These are phyloP conservation scores for Jimgerdemannia lactiflua DNA, from an alignment of 192 early-diverging fungal genomes.

Conservation along the genomic window DNA sequence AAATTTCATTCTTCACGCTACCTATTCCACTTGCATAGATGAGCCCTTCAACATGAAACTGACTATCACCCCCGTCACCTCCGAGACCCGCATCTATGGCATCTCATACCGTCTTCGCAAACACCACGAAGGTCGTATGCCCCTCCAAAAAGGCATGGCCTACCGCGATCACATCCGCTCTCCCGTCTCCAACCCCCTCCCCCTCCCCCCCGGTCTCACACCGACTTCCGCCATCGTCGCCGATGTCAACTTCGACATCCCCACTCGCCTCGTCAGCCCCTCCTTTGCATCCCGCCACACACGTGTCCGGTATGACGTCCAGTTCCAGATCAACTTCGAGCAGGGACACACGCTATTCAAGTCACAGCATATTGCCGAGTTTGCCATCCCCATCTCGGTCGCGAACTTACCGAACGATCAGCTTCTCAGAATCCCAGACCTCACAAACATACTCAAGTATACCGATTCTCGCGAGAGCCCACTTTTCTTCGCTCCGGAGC, in stretches of 20 bases:
- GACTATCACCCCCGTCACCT: conserved; percentile 14
- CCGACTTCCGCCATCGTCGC: neutral
- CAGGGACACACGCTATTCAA: conserved; percentile 31
- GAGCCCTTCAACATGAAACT: conserved; percentile 26
- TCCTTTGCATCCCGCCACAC: conserved; percentile 36
- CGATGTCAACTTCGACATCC: conserved; percentile 26
- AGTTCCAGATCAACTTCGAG: conserved; percentile 24
- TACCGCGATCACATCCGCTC: conserved; percentile 34
- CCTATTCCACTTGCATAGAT: conserved; percentile 15
- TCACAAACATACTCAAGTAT: conserved; percentile 24
- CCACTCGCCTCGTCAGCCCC: conserved; percentile 38
- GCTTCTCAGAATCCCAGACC: conserved; percentile 20
- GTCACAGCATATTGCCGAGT: conserved; percentile 22
- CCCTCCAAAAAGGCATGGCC: conserved; percentile 33
- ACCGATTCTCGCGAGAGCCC: conserved; percentile 20
- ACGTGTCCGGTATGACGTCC: conserved; percentile 36
- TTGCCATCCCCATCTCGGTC: conserved; percentile 35
- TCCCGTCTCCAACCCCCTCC: conserved; percentile 12
- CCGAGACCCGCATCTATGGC: conserved; percentile 14
- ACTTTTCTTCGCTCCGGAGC: conserved; percentile 27
- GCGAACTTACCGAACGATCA: conserved; percentile 36
- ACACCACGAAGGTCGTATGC: conserved; percentile 43
- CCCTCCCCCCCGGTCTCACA: neutral
- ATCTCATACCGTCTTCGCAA: conserved; percentile 38
- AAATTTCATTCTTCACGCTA: no score